Evolutionary conservation across 495 filamentous ascomycete genomes (phyloP).

Genomic region (Neurospora sp.): DNA sequence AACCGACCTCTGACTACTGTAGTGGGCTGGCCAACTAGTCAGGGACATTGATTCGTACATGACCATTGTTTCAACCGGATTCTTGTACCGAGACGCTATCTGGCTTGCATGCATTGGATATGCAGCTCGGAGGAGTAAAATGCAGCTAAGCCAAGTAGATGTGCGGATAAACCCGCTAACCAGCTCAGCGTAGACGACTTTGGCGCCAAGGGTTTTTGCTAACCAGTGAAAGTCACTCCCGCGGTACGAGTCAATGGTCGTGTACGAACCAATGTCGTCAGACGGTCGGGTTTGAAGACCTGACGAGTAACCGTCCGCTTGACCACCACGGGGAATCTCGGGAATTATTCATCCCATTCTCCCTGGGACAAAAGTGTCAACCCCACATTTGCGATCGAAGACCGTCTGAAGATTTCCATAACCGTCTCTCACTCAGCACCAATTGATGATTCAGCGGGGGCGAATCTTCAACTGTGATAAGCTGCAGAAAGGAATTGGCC

Average conservation of each 20-base stretch:
- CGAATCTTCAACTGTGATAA: not conserved
- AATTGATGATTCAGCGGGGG: not conserved
- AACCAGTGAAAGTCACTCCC: not conserved
- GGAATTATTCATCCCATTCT: not conserved
- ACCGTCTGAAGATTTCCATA: not conserved
- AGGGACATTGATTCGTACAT: not conserved
- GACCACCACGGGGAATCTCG: not conserved
- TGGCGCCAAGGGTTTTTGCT: not conserved
- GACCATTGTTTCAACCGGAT: too few relatives aligned
- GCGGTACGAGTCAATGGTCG: too few relatives aligned
- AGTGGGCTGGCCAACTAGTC: not conserved
- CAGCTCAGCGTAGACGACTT: not conserved
- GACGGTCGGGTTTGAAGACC: not conserved
- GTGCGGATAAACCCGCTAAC: not conserved
- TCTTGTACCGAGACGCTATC: not conserved
- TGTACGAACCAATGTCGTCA: too few relatives aligned
- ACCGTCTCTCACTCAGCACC: not conserved
- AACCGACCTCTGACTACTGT: not conserved
- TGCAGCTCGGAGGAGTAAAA: not conserved
- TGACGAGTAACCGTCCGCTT: not conserved
- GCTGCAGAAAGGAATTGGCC: not conserved
- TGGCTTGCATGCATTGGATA: not conserved
- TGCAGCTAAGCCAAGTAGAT: accelerated
- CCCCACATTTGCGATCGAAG: not conserved
- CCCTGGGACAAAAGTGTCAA: not conserved